Base-by-base conservation (phyloP, 768 basidiomycete species). In the Leucogyrophana mollusca region DNA sequence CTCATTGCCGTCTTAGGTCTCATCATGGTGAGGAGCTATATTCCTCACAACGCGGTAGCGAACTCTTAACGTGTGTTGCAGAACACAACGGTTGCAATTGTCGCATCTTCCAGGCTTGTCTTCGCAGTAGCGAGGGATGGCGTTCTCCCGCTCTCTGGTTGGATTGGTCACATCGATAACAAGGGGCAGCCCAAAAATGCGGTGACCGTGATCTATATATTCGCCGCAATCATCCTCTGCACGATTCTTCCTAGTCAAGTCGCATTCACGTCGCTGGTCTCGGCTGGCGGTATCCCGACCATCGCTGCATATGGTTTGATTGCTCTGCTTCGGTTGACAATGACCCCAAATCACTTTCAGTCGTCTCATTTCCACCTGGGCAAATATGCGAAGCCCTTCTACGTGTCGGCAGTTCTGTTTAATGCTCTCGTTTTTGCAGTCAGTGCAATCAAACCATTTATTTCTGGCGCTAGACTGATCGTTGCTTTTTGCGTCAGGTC, bases 111-210 rank as follows among this genome's bases (percentile, higher is more conserved):
- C 10, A 81, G 93, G 4, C 77, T 96, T 21, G 77, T 96, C 33
- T 96, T 89, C 58, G 94, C 93, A 8, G 87, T 96, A 36, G 93
- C 93, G n/a, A 85, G 94, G 43, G 94, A 96, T 56, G 93, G 93
- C 22, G 90, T 94, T 0, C 72, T 96, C 9, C 93, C 94, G 1
- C 61, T 89, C 38, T 92, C 89, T 0, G 49, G 68, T 10, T 95
- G 92, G 93, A 87, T 96, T 43, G 83, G 88, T 35, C 67, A 74
- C 49, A 87, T 94, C 34, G 83, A 87, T 40, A 52, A 64, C 0
- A 65, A 76, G 13, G 85, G 88, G 2, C 88, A 94, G 56, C 93
- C 93, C 0, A 77, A 72, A 45, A 85, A 92, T 60, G 93, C 93
- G 10, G 83, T 94, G 14, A 90, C 90, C 3, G 83, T 94, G 56